Evolutionary conservation across 2,329 filamentous ascomycete species (phyloP).

Genomic region (Pseudogymnoascus destructans): DNA sequence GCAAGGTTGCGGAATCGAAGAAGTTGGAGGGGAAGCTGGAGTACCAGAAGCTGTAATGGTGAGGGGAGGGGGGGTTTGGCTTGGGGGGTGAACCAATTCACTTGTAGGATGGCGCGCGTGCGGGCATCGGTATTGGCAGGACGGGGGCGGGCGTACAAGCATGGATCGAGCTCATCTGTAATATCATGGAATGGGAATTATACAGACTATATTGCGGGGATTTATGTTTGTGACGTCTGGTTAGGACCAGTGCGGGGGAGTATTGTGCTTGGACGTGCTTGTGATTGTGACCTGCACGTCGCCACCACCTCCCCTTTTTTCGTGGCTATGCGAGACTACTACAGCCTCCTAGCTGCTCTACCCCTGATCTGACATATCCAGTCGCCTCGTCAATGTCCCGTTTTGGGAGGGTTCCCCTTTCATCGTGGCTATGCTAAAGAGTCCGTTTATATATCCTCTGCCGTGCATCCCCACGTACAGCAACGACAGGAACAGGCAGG

Average conservation of each 20-base stretch:
- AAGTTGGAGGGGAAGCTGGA: conserved; percentile 97
- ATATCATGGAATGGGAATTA: conserved; percentile 1
- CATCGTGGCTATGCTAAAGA: too few species aligned
- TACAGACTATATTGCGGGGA: not conserved
- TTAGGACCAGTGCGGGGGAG: too few species aligned
- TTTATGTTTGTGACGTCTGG: too few species aligned
- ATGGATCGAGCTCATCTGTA: not conserved
- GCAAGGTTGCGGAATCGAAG: conserved; percentile 95
- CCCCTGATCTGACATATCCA: too few species aligned
- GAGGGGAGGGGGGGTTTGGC: not conserved
- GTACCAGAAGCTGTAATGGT: conserved; percentile 82
- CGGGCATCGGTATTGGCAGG: conserved; percentile 1
- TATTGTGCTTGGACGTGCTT: too few species aligned
- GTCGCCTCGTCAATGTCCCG: too few species aligned
- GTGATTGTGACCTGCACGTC: not conserved
- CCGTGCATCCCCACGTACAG: too few species aligned
- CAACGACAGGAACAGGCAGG: not conserved
- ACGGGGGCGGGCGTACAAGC: not conserved
- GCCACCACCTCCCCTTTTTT: not conserved
- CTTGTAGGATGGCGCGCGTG: not conserved
- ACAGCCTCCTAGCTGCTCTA: too few species aligned
- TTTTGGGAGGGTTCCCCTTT: too few species aligned
- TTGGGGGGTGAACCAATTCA: not conserved
- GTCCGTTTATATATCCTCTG: too few species aligned
- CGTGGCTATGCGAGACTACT: not conserved